Evolutionary conservation across 805 yeast species (phyloP), one percentile per base, ranked within the genome.

Genomic region (Wickerhamiella vanderwaltii): DNA sequence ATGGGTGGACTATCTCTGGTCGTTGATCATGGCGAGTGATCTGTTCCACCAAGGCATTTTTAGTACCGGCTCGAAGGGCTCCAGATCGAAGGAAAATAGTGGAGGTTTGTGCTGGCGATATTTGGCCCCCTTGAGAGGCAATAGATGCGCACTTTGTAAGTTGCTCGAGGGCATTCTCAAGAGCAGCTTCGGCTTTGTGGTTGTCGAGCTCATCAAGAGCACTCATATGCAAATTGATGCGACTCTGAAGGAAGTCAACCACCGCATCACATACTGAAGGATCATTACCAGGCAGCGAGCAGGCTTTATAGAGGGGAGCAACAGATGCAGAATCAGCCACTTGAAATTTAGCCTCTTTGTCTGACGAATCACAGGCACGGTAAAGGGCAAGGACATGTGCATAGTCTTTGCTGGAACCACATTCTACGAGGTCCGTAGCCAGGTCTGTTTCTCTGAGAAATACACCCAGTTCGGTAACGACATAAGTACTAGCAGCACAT

Each of bases 1-100:
- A 73, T 0, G 85, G 71, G 5, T 77, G 64, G 51, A 77, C 77
- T 61, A 77, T 86, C 18, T 69, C 65, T 2, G 77, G 70, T 52
- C 77, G 82, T 31, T 52, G 46, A 29, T 72, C 73, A 54, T 85
- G 93, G 54, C 77, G 80, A 0, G 94, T 83, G 45, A 87, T 65
- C 57, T 82, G 84, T 41, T 85, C 79, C 6, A 88, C 69, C 33
- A 88, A 63, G 0, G 94, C 93, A 33, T 72, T 76, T 34, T 74
- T 69, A 0, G 93, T 73, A 4, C 95, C 96, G 39, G 95, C 96
- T 56, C 79, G 80, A 28, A 86, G 69, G 41, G 68, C 68, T 1
- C 87, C 91, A 45, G 75, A 73, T 23, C 74, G 62, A 48, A 84
- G 91, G 51, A 74, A 76, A 19, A 77, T 64, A 39, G 61, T 28